Base-by-base conservation (phyloP, 2,329 filamentous ascomycete genomes). In the Triangularia verruculosa region DNA sequence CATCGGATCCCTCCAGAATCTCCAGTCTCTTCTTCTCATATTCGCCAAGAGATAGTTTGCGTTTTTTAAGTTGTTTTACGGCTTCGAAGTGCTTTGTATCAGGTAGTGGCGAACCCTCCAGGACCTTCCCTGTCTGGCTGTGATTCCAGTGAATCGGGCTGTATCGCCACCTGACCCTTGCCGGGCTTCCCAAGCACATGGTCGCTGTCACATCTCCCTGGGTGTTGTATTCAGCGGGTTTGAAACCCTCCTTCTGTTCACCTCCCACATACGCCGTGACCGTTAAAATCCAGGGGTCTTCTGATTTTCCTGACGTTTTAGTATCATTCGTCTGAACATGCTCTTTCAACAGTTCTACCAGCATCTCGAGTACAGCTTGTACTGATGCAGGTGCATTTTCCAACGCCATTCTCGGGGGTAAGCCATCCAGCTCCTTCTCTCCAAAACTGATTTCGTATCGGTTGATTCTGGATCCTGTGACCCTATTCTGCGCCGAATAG, bases 181-280 rank as follows among this genome's bases (percentile, higher is more conserved):
- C 57, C 8, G 57, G 57, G 15, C 57, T 59, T 7, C 57, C 57
- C 22, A 59, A 51, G 57, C 57, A 59, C 3, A 59, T 7, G 12
- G 57, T 51, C 4, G 39, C 15, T 3, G 39, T 24, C 9, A 39
- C 27, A 8, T 52, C 30, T n/a, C 30, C 32, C 13, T 51, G 12
- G n/a, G 2, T 39, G 13, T 51, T 47, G 24, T 59, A 28, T 51
- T 20, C 32, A 5, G 25, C 57, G 17, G 32, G 57, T 15, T 59
- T 59, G 24, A 59, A 59, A 9, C 22, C 15, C 13, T 59, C 57
- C 9, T 47, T 51, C 24, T 59, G 57, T 7, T 59, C 39, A 8
- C 57, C 57, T n/a, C 57, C 57, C 22, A 39, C 57, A 12, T 51
- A 59, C 8, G 57, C 57, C 5, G 57, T 27, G 12, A 59, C 9